Evolutionary conservation across 2,329 filamentous ascomycete genomes (phyloP), one percentile per base, ranked within the genome.

Genomic region (Ophiostoma ulmi): DNA sequence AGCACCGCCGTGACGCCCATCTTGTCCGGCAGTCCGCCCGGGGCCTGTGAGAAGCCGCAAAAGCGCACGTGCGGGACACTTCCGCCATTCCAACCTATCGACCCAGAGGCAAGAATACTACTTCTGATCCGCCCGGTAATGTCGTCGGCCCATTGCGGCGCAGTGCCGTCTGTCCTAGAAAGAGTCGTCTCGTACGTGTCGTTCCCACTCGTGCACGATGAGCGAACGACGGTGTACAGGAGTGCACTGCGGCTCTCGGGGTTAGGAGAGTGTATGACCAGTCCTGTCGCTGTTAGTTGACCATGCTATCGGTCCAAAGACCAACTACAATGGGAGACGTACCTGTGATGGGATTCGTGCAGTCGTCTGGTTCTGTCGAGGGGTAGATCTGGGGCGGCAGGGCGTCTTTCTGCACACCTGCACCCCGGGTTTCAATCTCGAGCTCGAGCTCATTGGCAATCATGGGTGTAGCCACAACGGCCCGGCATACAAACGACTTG

Each of bases 401-500:
- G 0, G 8, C 38, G 10, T 20, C n/a, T 22, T n/a, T 38, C 39
- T 20, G 64, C 17, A 17, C 14, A 3, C 61, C 65, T 4, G n/a
- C 22, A 10, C 10, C 66, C 48, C 77, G 55, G 1, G 77, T 78
- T 11, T 76, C 74, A 20, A 87, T 76, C 0, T 80, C 74, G 17
- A 88, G 77, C 66, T 87, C 82, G 70, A 88, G 88, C 0, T 84
- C 80, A 65, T 82, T 82, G 1, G 82, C 79, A 20, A 81, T 77
- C 48, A 83, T 81, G 0, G 86, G 86, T 0, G 85, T 86, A 1
- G 83, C 82, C 5, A 88, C 81, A 2, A 87, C 78, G 2, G 85
- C 86, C n/a, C 85, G 82, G 64, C 82, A 85, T 58, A 81, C 75
- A 48, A 35, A 44, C 26, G 63, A 68, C 70, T 63, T 64, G 14